Base-by-base conservation (phyloP, 129 eudicot species). In the Solidago caesia region DNA sequence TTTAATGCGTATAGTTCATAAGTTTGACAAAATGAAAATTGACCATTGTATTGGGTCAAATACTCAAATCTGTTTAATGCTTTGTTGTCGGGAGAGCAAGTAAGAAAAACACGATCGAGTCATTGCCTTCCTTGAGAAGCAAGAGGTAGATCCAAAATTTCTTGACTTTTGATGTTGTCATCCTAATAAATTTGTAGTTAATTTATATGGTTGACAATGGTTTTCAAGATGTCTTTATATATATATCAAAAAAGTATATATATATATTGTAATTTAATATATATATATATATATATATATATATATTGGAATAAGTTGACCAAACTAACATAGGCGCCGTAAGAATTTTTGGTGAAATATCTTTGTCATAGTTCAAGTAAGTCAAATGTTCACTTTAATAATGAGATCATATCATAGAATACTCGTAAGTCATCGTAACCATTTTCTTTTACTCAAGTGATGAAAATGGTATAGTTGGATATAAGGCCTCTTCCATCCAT, bases 71-170 rank as follows among this genome's bases (percentile, higher is more conserved):
- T 0, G 3, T 27, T 67, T 46, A 8, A 67, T 76, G 21, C 5
- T 67, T 76, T 51, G 67, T 70, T 78, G 81, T 60, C 46, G 70
- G 75, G 27, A 12, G 55, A 53, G 43, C 60, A 7, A 44, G 39
- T 39, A 42, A 49, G 41, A 15, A 63, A 6, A 49, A 8, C 29
- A 8, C 16, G 21, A 21, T 21, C 21, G 64, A 77, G 75, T 59
- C 70, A 77, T 39, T 48, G 63, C 64, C 81, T 77, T 72, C 82
- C 59, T 64, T n/a, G 68, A 14, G 69, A 72, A 79, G 78, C 72
- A 79, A 78, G 15, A 73, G 13, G 56, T 48, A 46, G 45, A 70
- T 61, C 68, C 56, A 44, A 27, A 6, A 4, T 45, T 12, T 45
- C 55, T 49, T 66, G 74, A 79, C 73, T 44, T 72, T 56, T n/a